phyloP scores from a whole-genome alignment of 177 flowering plant species.

The Vitis hybrid region DNA sequence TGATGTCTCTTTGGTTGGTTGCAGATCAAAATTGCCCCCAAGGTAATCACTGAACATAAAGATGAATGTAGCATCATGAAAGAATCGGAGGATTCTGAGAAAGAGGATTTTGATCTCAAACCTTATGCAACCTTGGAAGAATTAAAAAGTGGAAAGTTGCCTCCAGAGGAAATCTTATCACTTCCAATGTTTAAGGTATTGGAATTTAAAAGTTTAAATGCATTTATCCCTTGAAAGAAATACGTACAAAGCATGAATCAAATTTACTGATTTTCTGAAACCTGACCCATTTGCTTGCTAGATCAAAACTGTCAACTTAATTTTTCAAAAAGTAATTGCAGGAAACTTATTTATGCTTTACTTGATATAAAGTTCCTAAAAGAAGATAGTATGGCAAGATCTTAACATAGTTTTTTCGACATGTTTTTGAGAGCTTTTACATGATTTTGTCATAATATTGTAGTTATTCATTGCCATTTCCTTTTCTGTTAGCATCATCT shows the following conservation, averaged over 20 bases:
- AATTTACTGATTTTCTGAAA: neutral
- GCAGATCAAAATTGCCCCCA: conserved; percentile 82
- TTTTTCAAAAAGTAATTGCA: too few relatives aligned
- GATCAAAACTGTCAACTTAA: too few relatives aligned
- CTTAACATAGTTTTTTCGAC: too few relatives aligned
- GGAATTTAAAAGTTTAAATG: neutral
- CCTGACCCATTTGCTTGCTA: neutral
- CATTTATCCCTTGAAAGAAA: neutral
- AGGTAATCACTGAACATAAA: conserved; percentile 36
- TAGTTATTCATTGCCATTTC: too few relatives aligned
- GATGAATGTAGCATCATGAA: conserved; percentile 27
- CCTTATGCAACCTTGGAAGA: conserved; percentile 67
- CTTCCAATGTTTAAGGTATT: conserved; percentile 97
- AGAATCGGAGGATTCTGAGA: conserved; percentile 33
- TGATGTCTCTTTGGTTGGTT: conserved; percentile 13
- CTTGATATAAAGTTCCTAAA: too few relatives aligned
- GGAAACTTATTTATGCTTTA: too few relatives aligned
- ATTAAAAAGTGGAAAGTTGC: conserved; percentile 71
- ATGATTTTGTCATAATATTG: too few relatives aligned
- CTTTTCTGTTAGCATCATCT: too few relatives aligned
- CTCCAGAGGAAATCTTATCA: conserved; percentile 90
- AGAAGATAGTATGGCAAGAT: too few relatives aligned
- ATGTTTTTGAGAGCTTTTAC: too few relatives aligned
- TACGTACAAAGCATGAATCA: neutral
- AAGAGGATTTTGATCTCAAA: conserved; percentile 30